A percentile compares a stretch with the other conserved stretches of the same genome.
phyloP scores from a whole-genome alignment of 306 rosid species.

The Vigna radiata region DNA sequence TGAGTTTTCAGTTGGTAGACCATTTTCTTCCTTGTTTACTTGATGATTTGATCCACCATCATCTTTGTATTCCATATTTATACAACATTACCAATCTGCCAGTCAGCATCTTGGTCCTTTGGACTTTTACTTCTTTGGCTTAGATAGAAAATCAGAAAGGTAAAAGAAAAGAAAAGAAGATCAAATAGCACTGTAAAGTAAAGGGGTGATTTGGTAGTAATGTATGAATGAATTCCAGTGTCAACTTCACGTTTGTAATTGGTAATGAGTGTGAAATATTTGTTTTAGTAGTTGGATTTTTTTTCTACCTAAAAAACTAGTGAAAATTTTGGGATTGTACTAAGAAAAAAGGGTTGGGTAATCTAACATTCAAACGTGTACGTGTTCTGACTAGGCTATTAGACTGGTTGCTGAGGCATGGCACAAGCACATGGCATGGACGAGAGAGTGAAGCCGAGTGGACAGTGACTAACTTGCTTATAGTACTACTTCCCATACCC shows the following conservation, averaged over 20 bases:
- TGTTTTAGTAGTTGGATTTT: background rate
- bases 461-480: no score
- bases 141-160: background rate
- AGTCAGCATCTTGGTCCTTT: constrained; percentile 49
- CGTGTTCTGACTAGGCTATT: constrained; percentile 4
- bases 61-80: constrained; percentile 42
- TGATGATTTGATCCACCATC: constrained; percentile 12
- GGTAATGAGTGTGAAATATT: constrained; percentile 21
- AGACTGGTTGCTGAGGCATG: constrained; percentile 34
- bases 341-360: background rate
- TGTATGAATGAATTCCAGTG: constrained; percentile 6
- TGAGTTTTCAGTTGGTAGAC: constrained; percentile 49
- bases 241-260: background rate
- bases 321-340: background rate
- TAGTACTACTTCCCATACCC: no score
- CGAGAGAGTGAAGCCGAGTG: no score
- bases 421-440: background rate
- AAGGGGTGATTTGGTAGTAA: constrained; percentile 23
- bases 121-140: background rate
- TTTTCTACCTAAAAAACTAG: background rate
- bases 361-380: constrained; percentile 36
- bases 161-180: background rate
- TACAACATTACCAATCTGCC: constrained; percentile 53
- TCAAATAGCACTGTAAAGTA: background rate
- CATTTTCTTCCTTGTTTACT: constrained; percentile 51